Percentiles rank a stretch among this genome's conserved stretches.
These are phyloP conservation scores for Fraxinus angustifolia DNA, from an alignment of 305 asterid genomes.

Conservation along the genomic window DNA sequence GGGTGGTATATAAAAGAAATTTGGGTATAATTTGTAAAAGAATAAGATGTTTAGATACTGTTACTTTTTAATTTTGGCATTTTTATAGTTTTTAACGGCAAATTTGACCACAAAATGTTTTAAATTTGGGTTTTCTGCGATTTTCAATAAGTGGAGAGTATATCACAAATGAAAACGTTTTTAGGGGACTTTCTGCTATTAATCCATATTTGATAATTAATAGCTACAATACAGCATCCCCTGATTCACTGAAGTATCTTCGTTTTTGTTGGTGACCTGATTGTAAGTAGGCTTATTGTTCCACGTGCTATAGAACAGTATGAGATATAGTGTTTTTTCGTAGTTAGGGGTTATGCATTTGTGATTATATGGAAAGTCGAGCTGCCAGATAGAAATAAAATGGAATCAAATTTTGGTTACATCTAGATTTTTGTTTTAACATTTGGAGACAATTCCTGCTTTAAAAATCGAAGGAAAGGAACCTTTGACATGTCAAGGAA, in stretches of 20 bases:
- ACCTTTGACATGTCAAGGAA: background rate
- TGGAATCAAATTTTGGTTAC: background rate
- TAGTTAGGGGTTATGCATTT: background rate
- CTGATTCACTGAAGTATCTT: background rate
- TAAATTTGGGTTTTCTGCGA: no score
- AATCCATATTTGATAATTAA: no score
- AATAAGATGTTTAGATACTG: background rate
- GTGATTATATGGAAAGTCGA: slow-evolving; percentile 9
- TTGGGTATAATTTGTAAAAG: no score
- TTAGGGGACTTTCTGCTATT: no score
- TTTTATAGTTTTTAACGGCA: no score
- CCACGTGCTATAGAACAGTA: background rate
- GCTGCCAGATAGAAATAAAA: slow-evolving; percentile 6
- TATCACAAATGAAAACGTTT: no score
- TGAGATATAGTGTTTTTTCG: background rate
- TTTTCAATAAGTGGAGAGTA: no score
- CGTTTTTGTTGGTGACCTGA: slow-evolving; percentile 2
- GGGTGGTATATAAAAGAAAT: no score
- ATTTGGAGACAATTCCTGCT: background rate
- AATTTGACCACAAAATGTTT: no score
- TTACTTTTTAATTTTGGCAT: no score
- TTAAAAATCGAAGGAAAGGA: background rate
- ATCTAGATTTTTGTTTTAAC: slow-evolving; percentile 4
- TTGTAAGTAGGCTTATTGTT: slow-evolving; percentile 4
- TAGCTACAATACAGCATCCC: background rate